These are phyloP conservation scores for Volutella citrinella DNA, from an alignment of 2,329 filamentous ascomycete species.

Conservation along the genomic window DNA sequence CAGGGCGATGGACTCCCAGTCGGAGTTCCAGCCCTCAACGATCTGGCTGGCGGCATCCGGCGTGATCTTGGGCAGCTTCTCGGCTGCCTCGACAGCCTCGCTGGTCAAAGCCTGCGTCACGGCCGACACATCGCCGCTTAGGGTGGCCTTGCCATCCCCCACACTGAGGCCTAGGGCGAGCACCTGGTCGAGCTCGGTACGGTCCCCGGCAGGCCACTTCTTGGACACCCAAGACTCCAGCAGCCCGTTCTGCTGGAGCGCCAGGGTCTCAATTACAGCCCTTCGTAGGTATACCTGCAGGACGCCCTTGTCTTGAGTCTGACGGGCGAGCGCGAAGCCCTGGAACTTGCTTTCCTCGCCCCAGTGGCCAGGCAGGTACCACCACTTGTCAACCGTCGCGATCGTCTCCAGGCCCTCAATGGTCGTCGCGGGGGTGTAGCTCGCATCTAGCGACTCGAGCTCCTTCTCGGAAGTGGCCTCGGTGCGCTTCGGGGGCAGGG, in stretches of 20 bases:
- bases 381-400: conserved; percentile 48
- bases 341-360: conserved; percentile 40
- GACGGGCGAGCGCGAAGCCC: conserved; percentile 40
- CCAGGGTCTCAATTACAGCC: conserved; percentile 51
- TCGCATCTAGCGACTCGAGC: conserved; percentile 26
- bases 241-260: conserved; percentile 34
- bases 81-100: conserved; percentile 24
- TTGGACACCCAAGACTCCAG: conserved; percentile 30
- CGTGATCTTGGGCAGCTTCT: conserved; percentile 23
- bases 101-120: conserved; percentile 32
- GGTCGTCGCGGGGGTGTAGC: conserved; percentile 47
- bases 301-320: conserved; percentile 40
- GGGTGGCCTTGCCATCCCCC: conserved; percentile 36
- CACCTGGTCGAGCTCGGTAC: conserved; percentile 32
- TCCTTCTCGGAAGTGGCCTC: conserved; percentile 34
- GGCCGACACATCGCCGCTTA: conserved; percentile 36
- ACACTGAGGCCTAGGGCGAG: conserved; percentile 38
- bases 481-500: conserved; percentile 30
- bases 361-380: conserved; percentile 54
- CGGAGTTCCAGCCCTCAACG: conserved; percentile 45
- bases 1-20: conserved; percentile 59
- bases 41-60: conserved; percentile 41
- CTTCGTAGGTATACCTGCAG: conserved; percentile 48
- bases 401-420: conserved; percentile 46
- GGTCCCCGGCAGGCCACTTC: conserved; percentile 31